Evolutionary conservation across 768 basidiomycete genomes (phyloP).

Genomic region (Rhizopogon vinicolor): DNA sequence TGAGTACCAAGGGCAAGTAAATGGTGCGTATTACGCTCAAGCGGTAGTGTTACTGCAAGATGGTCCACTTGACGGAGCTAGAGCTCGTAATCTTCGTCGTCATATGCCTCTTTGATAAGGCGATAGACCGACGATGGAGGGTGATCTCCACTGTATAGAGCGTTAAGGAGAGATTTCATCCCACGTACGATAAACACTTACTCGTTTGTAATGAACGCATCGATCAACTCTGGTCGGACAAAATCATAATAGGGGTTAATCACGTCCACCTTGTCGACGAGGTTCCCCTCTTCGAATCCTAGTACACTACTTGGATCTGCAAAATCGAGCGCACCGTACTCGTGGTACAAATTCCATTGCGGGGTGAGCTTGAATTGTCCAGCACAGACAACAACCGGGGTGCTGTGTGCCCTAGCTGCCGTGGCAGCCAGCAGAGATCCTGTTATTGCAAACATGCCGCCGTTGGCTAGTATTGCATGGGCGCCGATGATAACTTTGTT

Average conservation of each 20-base stretch:
- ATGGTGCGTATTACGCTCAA: neutral
- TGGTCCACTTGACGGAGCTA: conserved; percentile 25
- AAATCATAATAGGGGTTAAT: conserved; percentile 97
- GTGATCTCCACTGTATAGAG: conserved; percentile 76
- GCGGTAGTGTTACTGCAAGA: neutral
- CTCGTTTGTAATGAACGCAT: conserved; percentile 97
- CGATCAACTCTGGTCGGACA: conserved; percentile 86
- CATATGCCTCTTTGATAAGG: conserved; percentile 90
- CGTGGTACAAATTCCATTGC: conserved; percentile 82
- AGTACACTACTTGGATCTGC: conserved; percentile 63
- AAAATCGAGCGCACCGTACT: conserved; percentile 81
- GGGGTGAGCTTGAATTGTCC: conserved; percentile 98
- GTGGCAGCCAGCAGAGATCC: conserved; percentile 83
- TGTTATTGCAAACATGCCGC: conserved; percentile 88
- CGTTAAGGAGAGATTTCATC: conserved; percentile 5
- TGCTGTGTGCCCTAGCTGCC: conserved; percentile 85
- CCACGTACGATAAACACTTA: conserved; percentile 39
- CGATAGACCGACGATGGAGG: conserved; percentile 92
- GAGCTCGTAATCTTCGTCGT: conserved; percentile 89
- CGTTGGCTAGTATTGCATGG: conserved; percentile 95
- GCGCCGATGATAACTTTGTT: conserved; percentile 96
- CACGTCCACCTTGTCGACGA: conserved; percentile 87
- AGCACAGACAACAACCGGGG: conserved; percentile 89
- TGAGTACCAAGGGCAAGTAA: conserved; percentile 52
- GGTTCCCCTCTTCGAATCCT: conserved; percentile 72